Base-by-base conservation (phyloP, 2,329 filamentous ascomycete species). In the Colletotrichum tofieldiae region DNA sequence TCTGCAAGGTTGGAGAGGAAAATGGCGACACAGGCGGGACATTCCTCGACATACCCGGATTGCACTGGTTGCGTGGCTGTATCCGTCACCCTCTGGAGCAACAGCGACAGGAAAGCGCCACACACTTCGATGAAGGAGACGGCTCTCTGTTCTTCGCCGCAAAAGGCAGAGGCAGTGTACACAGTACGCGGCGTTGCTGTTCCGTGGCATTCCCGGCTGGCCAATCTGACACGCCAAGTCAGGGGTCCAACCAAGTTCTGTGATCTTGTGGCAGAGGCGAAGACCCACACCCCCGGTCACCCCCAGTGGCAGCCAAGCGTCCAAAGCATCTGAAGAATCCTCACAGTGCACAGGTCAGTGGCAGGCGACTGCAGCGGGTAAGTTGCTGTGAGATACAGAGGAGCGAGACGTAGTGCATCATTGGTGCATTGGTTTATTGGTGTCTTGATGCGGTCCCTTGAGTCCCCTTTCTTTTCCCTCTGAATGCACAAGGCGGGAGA, bases 151-250 rank as follows among this genome's bases (percentile, higher is more conserved):
- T 7, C n/a, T 14, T 20, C 16, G 26, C 14, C 16, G 26, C 49
- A 52, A 29, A 52, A 11, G 16, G 18, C 14, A 32, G 16, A 32
- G 16, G 26, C 26, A 29, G 26, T 9, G n/a, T 16, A 45, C 20
- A 32, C 43, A 49, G 58, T 61, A 26, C 43, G 58, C 23, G 5
- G 6, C 14, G 29, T 23, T 14, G 18, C 8, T 8, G 3, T 41
- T 37, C 56, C 29, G 39, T 39, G 39, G 47, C 47, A 45, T 52
- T 54, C 52, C 66, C 29, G 43, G 18, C 45, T 56, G 41, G 61
- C 52, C 26, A 69, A 52, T 39, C 37, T 69, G 67, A 65, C 35
- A 59, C 61, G 67, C 61, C 67, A 69, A 56, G 62, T 58, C 61
- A 51, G 43, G 66, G 66, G 35, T 69, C 43, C 51, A 59, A 37